Evolutionary conservation across 345 rosid genomes (phyloP).

Genomic region (Citrus trifoliata): DNA sequence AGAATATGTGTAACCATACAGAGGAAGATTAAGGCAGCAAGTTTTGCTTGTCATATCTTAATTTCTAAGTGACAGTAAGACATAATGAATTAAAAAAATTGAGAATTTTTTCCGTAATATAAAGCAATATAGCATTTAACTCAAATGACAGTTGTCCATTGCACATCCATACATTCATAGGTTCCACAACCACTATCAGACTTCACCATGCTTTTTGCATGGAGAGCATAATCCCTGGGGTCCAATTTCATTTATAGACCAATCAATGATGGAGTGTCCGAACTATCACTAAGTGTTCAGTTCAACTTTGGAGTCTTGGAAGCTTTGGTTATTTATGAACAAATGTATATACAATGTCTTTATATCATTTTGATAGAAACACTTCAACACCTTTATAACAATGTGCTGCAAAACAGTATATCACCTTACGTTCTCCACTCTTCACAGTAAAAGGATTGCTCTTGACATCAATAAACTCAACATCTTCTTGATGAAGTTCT

Average conservation of each 20-base stretch:
- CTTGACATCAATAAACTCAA: slow-evolving; percentile 69
- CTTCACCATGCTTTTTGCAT: background rate
- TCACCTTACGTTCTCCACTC: slow-evolving; percentile 90
- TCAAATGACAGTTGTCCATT: background rate
- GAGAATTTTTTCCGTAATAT: background rate
- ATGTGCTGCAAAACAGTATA: slow-evolving; percentile 14
- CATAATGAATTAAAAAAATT: background rate
- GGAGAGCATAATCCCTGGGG: no score
- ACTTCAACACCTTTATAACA: background rate
- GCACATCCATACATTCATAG: background rate
- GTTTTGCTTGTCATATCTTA: background rate
- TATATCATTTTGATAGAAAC: background rate
- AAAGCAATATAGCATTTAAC: background rate
- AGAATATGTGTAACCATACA: background rate
- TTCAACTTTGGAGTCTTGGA: background rate
- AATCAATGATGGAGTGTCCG: background rate
- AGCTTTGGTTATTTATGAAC: background rate
- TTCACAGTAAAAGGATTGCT: slow-evolving; percentile 69
- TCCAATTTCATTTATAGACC: background rate
- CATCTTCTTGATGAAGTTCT: slow-evolving; percentile 88
- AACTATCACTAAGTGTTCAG: background rate
- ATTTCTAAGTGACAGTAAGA: background rate
- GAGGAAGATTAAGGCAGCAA: background rate
- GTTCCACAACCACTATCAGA: background rate
- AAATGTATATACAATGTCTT: background rate